Base-by-base conservation (phyloP, 73 alveolate genomes). In the Uronychia setigera region DNA sequence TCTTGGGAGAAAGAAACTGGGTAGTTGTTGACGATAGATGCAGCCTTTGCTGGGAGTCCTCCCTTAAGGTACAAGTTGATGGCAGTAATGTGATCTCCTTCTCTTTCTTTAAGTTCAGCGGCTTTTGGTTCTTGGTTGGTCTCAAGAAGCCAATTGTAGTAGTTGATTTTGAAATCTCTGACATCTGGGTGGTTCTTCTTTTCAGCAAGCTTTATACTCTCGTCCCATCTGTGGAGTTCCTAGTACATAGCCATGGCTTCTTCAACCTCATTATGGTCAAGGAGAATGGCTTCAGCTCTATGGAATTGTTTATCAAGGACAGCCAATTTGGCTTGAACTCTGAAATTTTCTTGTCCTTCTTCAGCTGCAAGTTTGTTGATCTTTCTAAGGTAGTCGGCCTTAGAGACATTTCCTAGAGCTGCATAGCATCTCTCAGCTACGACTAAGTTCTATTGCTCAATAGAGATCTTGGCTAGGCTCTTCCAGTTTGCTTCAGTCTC, bases 401-500 rank as follows among this genome's bases (percentile, higher is more conserved):
- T 98, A 76, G 99, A 96, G 75, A 98, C 96, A 80, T 98, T 98
- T 27, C 99, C 99, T 34, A 99, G 93, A 27, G 99, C 99, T 0
- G 99, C 99, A 91, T 93, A 99, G 95, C 99, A 99, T 78, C 98
- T 96, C 93, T 99, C 99, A 31, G 99, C 99, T 32, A 99, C 99
- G n/a, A 95, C 86, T 76, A 98, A 92, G 86, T 99, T 98, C 89
- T 95, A 90, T 85, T 98, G 97, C 94, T 99, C 99, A 84, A 98
- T 82, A 31, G 99, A 97, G 74, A 97, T 78, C 79, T 97, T 94
- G 58, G 99, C 98, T 60, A 98, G 95, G 32, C 99, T 97, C 93
- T 96, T 97, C 99, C 99, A 97, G 93, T 96, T 97, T 26, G 99
- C 99, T 91, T 97, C 99, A 76, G 98, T 97, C 93, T 99, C 99